Percentiles rank a stretch among this genome's conserved stretches.
phyloP scores from a whole-genome alignment of 2,329 filamentous ascomycete species.

The Pseudocercospora fuligena region DNA sequence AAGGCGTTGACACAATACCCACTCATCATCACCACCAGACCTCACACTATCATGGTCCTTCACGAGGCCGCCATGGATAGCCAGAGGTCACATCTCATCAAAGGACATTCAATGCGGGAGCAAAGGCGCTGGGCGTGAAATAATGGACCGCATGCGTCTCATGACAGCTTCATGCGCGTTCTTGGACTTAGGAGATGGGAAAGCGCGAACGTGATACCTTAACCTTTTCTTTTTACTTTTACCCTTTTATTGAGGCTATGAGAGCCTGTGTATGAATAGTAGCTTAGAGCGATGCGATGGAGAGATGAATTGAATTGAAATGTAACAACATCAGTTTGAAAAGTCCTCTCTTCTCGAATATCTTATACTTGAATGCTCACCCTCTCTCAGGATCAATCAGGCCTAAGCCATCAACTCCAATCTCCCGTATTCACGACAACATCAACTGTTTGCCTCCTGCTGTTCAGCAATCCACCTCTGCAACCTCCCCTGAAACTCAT shows the following conservation, averaged over 20 bases:
- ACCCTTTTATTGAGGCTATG: neutral
- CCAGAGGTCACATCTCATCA: neutral
- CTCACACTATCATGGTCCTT: neutral
- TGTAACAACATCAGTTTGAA: neutral
- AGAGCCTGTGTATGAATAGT: slow-evolving; percentile 12
- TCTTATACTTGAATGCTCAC: no score
- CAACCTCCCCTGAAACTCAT: neutral
- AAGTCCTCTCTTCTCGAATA: no score
- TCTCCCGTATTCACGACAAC: no score
- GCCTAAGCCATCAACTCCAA: no score
- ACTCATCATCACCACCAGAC: neutral
- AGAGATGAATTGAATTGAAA: slow-evolving; percentile 7
- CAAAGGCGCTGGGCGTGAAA: slow-evolving; percentile 12
- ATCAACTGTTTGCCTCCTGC: neutral
- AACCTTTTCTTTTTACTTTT: neutral
- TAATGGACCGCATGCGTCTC: slow-evolving; percentile 11
- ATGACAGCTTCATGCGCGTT: slow-evolving; percentile 1
- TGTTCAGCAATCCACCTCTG: neutral
- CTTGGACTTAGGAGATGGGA: neutral
- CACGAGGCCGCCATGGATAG: neutral
- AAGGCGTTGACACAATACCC: slow-evolving; percentile 17
- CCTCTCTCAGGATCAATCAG: no score
- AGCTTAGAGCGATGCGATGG: slow-evolving; percentile 6
- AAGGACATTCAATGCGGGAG: slow-evolving; percentile 6
- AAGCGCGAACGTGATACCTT: neutral